Evolutionary conservation across 2,329 filamentous ascomycete genomes (phyloP), one percentile per base, ranked within the genome.

Genomic region (Eutypella sp.): DNA sequence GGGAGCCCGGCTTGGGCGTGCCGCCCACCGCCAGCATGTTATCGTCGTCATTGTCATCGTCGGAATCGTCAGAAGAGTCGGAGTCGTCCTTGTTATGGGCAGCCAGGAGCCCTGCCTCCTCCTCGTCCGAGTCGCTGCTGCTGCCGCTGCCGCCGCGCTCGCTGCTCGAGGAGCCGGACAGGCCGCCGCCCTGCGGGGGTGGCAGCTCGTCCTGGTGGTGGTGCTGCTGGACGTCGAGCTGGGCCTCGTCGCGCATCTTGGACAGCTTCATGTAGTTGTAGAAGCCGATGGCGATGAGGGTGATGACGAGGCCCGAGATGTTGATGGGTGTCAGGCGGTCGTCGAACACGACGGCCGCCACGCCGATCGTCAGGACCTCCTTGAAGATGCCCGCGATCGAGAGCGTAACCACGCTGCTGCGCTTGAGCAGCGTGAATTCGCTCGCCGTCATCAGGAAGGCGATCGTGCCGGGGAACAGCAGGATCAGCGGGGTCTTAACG

Each of bases 381-480:
- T 99, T 99, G 76, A 99, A 97, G 51, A 99, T 97, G 50, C 93
- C 93, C 51, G 91, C 95, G 57, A 99, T 96, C 42, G 87, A 95
- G 39, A 99, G 77, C 0, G 93, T 97, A 42, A 99, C 93, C 44
- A 99, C 93, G 1, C 88, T 95, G 1, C 92, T 97, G 40, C 93
- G 88, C 72, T 96, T 87, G 55, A 99, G 79, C 50, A 99, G 79
- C 44, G 93, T 92, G 64, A 97, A 99, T 68, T 99, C 93, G 44
- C 89, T 91, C 0, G 90, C 83, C 16, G 95, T 97, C 93, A 99
- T 99, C 51, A 90, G 79, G 65, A 99, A 99, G 2, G 93, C 93
- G 43, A 99, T 85, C 31, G 81, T 76, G 16, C 93, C 93, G 0
- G 93, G 93, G 67, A 96, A 96, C 3, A 99, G 68, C 6, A 99